phyloP scores from a whole-genome alignment of 495 filamentous ascomycete species.

The Penicillium diatomitis region DNA sequence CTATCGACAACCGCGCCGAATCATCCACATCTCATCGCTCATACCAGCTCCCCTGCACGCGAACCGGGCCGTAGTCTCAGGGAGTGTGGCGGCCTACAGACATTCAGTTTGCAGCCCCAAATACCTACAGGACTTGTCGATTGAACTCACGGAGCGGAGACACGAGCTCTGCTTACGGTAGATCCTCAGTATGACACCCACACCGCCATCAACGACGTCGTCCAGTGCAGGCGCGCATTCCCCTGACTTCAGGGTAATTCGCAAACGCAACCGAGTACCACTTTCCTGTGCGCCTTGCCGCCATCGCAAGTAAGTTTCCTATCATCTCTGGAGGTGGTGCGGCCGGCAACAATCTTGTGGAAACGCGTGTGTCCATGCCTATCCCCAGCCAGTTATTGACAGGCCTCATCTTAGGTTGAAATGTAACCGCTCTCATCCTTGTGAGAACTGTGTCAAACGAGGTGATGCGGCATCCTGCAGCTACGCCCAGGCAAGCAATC shows the following conservation, averaged over 20 bases:
- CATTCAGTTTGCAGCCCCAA: too few species aligned
- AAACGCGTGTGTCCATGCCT: too few species aligned
- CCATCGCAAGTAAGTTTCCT: conserved; percentile 73
- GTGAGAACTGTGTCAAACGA: conserved; percentile 91
- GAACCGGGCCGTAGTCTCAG: too few species aligned
- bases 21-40: too few species aligned
- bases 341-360: conserved; percentile 16
- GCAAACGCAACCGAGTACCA: conserved; percentile 90
- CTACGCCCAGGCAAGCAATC: conserved; percentile 70
- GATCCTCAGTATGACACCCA: conserved; percentile 56
- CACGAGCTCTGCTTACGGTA: not conserved
- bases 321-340: too few species aligned
- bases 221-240: conserved; percentile 68
- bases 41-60: too few species aligned
- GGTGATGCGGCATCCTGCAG: conserved; percentile 76
- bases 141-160: not conserved
- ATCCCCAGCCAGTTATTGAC: too few species aligned
- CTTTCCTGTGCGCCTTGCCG: conserved; percentile 91
- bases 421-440: conserved; percentile 87
- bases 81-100: too few species aligned
- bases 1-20: too few species aligned
- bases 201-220: conserved; percentile 78
- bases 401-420: conserved; percentile 52
- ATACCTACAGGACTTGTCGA: too few species aligned
- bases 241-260: conserved; percentile 82